phyloP scores from a whole-genome alignment of 768 basidiomycete species.

The Psilocybe tampanensis region DNA sequence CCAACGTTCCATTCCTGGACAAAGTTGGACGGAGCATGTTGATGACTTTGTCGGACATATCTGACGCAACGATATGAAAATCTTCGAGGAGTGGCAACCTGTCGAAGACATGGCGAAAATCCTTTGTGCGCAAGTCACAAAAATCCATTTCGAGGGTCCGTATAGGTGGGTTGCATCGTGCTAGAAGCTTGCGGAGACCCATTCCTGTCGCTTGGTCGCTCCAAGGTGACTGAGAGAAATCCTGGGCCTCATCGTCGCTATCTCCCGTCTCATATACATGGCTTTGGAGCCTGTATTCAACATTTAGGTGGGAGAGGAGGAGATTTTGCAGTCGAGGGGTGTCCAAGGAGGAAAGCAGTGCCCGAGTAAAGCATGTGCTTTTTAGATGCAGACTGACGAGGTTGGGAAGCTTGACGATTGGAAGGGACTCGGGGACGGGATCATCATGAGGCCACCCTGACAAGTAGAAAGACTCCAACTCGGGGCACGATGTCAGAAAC shows the following conservation, averaged over 20 bases:
- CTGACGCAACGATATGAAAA: constrained; percentile 77
- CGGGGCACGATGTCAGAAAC: constrained; percentile 64
- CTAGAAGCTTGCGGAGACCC: constrained; percentile 70
- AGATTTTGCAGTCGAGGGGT: constrained; percentile 63
- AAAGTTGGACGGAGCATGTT: constrained; percentile 55
- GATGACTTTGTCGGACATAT: constrained; percentile 79
- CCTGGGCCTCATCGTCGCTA: constrained; percentile 71
- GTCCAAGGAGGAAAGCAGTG: constrained; percentile 64
- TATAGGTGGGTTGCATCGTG: constrained; percentile 63
- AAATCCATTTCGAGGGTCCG: constrained; percentile 76
- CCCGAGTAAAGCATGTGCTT: constrained; percentile 63
- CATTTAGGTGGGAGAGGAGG: constrained; percentile 67
- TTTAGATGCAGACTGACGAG: constrained; percentile 60
- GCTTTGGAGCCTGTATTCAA: constrained; percentile 50
- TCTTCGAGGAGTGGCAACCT: constrained; percentile 53
- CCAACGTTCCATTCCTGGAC: constrained; percentile 18
- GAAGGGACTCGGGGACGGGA: constrained; percentile 30
- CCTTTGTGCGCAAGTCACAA: constrained; percentile 83
- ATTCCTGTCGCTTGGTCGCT: constrained; percentile 82
- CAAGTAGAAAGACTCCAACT: constrained; percentile 59
- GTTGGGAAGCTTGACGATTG: constrained; percentile 54
- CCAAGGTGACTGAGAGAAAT: constrained; percentile 76
- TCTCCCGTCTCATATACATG: constrained; percentile 59
- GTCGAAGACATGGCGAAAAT: constrained; percentile 71
- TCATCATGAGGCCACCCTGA: constrained; percentile 55